Conservation (phyloP, 1,284 basidiomycete genomes). For the Ustilago xerochloae region DNA sequence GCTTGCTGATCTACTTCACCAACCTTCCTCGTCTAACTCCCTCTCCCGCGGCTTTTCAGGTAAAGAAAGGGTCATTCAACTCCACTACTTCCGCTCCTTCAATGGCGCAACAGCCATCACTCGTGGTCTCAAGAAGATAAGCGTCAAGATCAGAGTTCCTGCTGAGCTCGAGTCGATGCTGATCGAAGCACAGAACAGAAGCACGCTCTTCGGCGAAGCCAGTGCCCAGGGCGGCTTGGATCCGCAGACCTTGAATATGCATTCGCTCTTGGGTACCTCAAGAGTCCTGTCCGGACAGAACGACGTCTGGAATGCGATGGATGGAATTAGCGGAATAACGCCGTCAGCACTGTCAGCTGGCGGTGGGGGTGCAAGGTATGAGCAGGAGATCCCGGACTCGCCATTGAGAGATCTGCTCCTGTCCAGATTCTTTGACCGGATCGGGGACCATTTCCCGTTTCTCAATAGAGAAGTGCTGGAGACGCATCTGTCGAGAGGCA, state of each 20-base stretch:
- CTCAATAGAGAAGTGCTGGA: background rate
- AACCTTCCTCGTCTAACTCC: background rate
- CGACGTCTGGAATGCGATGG: no score
- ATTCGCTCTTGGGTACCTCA: slow-evolving; percentile 10
- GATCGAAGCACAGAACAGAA: slow-evolving; percentile 9
- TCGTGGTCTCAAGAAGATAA: slow-evolving; percentile 12
- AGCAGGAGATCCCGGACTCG: background rate
- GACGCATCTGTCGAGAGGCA: background rate
- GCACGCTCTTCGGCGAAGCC: slow-evolving; percentile 4
- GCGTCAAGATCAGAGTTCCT: slow-evolving; percentile 8
- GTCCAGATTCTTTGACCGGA: background rate
- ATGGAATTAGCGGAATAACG: no score
- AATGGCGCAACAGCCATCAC: slow-evolving; percentile 8
- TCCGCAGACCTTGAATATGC: slow-evolving; percentile 9
- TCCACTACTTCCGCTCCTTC: slow-evolving; percentile 15
- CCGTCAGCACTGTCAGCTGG: background rate
- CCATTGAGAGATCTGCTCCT: slow-evolving; percentile 2
- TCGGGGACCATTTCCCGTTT: slow-evolving; percentile 9
- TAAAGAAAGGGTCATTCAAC: slow-evolving; percentile 5
- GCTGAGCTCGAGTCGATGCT: slow-evolving; percentile 14
- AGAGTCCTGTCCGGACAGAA: no score
- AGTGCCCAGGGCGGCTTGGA: background rate
- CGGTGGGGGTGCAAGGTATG: background rate
- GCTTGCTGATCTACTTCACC: slow-evolving; percentile 10
- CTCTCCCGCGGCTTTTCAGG: background rate